Base-by-base conservation (phyloP, 148 eudicot species). In the Arctostaphylos glauca region DNA sequence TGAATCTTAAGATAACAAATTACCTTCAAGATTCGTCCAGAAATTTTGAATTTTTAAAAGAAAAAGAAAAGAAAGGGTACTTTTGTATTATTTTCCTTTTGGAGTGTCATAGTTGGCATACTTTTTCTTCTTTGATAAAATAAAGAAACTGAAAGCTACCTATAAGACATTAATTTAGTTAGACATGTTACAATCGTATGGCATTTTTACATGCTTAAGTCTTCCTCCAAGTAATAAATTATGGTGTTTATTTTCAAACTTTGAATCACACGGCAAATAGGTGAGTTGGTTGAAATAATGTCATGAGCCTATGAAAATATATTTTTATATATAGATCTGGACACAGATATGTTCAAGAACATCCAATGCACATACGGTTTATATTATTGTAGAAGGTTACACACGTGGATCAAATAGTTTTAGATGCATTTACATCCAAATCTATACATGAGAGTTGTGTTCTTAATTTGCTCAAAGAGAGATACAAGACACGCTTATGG, bases 181-280 rank as follows among this genome's bases (percentile, higher is more conserved):
- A 21, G 54, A 78, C 78, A 62, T 77, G 81, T 47, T 70, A 18
- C 23, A 75, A 59, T 62, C 73, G 80, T 49, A 54, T 75, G 4
- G 5, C 41, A 74, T 46, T 48, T 21, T 13, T 5, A 4, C 53
- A 18, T 25, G 18, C 14, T 2, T 2, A 9, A 76, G 49, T 23
- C 46, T 52, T 12, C 50, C 52, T 9, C 76, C 50, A 73, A 73
- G 9, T 52, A 23, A 73, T 53, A 21, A 14, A 5, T 6, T 4
- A 53, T 53, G n/a, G 43, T 41, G n/a, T 25, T 77, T 60, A 14
- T 55, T 77, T 56, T 77, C 80, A 77, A 77, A 77, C 67, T 60
- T 19, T 16, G 13, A 38, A 56, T 77, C 67, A 41, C 66, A 77
- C 80, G 80, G 66, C 76, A 73, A 44, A 73, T 52, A 46, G 9